Evolutionary conservation across 345 rosid genomes (phyloP).

Genomic region (Ceriops decandra): DNA sequence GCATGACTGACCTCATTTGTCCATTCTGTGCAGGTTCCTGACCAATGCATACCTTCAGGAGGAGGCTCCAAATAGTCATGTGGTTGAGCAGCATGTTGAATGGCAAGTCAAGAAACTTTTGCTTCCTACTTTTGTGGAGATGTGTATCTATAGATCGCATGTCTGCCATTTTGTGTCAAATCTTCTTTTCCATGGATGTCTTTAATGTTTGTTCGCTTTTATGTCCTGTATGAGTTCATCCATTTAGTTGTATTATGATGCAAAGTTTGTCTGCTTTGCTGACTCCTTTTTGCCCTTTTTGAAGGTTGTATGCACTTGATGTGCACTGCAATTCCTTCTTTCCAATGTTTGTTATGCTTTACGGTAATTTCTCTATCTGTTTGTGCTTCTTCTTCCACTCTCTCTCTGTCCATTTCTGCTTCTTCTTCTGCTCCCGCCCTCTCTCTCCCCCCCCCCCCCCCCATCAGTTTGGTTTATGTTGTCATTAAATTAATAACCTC

Average conservation of each 20-base stretch:
- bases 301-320: slow-evolving; percentile 94
- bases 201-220: not conserved
- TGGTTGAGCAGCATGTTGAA: slow-evolving; percentile 94
- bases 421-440: not conserved
- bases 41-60: slow-evolving; percentile 92
- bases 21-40: slow-evolving; percentile 57
- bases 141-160: slow-evolving; percentile 1
- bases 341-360: slow-evolving; percentile 89
- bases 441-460: no score
- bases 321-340: slow-evolving; percentile 99
- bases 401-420: not conserved
- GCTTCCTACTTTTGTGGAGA: slow-evolving; percentile 1
- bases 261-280: not conserved
- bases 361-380: slow-evolving; percentile 48
- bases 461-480: not conserved
- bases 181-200: not conserved
- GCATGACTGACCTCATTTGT: slow-evolving; percentile 4
- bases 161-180: no score
- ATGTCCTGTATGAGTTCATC: not conserved
- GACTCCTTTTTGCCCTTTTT: slow-evolving; percentile 9
- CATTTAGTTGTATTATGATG: not conserved
- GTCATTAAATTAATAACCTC: not conserved
- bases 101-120: slow-evolving; percentile 56
- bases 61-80: slow-evolving; percentile 95
- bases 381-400: not conserved